phyloP scores from a whole-genome alignment of 441 rosid species.

The Brassica hybrid region DNA sequence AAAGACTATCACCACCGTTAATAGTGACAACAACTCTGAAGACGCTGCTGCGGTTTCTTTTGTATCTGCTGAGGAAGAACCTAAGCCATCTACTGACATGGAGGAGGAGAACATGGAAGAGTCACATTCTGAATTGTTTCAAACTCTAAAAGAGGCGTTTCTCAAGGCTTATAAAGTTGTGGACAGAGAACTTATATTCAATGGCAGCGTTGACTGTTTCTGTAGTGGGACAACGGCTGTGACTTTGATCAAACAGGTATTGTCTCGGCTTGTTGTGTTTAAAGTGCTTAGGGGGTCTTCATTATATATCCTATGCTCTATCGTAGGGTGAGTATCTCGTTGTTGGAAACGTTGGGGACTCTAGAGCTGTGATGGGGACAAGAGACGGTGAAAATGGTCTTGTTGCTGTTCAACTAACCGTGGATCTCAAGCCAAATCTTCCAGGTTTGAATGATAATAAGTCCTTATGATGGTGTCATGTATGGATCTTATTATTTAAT shows the following conservation, averaged over 20 bases:
- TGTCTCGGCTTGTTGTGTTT: slow-evolving; percentile 12
- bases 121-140: slow-evolving; percentile 56
- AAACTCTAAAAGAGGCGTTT: slow-evolving; percentile 76
- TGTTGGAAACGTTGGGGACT: no score
- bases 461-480: slow-evolving; percentile 21
- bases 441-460: slow-evolving; percentile 40
- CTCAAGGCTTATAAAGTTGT: slow-evolving; percentile 88
- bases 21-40: slow-evolving; percentile 55
- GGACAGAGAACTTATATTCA: slow-evolving; percentile 90
- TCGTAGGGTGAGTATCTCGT: slow-evolving; percentile 46
- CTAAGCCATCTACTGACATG: slow-evolving; percentile 55
- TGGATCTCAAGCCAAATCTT: slow-evolving; percentile 53
- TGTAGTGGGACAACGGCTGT: slow-evolving; percentile 99
- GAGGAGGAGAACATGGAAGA: slow-evolving; percentile 48
- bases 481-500: not conserved
- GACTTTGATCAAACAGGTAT: slow-evolving; percentile 92
- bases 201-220: slow-evolving; percentile 73
- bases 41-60: slow-evolving; percentile 68
- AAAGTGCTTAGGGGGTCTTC: no score
- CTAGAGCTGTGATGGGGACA: no score
- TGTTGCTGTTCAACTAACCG: no score
- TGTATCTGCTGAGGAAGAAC: no score
- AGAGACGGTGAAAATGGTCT: no score
- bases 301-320: no score
- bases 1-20: slow-evolving; percentile 53